phyloP scores from a whole-genome alignment of 2,329 filamentous ascomycete genomes.

The Raffaelea arxii region DNA sequence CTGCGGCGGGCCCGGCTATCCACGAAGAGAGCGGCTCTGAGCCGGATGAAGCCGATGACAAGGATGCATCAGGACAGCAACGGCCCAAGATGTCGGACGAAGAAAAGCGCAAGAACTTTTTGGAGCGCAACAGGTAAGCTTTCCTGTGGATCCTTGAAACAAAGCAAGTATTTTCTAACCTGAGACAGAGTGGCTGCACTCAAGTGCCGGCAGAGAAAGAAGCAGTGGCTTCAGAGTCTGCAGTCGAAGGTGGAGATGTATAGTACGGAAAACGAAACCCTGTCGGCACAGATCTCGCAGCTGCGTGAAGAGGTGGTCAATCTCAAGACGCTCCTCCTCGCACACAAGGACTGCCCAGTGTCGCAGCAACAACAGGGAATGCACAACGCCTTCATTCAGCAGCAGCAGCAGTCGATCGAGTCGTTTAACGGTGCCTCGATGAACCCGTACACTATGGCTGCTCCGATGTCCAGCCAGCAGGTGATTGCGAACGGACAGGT shows the following conservation, averaged over 20 bases:
- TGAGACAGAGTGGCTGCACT: conserved; percentile 75
- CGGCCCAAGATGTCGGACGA: conserved; percentile 91
- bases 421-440: conserved; percentile 46
- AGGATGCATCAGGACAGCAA: conserved; percentile 49
- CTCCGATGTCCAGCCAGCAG: conserved; percentile 39
- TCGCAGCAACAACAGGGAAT: conserved; percentile 78
- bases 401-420: conserved; percentile 35
- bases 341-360: conserved; percentile 93
- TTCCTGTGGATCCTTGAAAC: not conserved
- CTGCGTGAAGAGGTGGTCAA: conserved; percentile 90
- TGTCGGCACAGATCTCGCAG: conserved; percentile 74
- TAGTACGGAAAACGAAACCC: conserved; percentile 79
- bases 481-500: conserved; percentile 46
- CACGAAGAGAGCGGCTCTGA: too few relatives aligned
- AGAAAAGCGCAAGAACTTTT: conserved; percentile 96
- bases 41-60: conserved; percentile 28
- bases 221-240: conserved; percentile 94
- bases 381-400: conserved; percentile 39
- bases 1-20: too few relatives aligned
- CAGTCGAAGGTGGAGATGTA: conserved; percentile 93
- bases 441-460: conserved; percentile 50
- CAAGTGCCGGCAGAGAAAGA: conserved; percentile 96
- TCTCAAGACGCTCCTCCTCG: conserved; percentile 82
- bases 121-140: conserved; percentile 82
- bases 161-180: conserved; percentile 14